A percentile compares a stretch with the other conserved stretches of the same genome.
These are phyloP conservation scores for Botryotinia convoluta DNA, from an alignment of 2,329 filamentous ascomycete genomes.

Conservation along the genomic window DNA sequence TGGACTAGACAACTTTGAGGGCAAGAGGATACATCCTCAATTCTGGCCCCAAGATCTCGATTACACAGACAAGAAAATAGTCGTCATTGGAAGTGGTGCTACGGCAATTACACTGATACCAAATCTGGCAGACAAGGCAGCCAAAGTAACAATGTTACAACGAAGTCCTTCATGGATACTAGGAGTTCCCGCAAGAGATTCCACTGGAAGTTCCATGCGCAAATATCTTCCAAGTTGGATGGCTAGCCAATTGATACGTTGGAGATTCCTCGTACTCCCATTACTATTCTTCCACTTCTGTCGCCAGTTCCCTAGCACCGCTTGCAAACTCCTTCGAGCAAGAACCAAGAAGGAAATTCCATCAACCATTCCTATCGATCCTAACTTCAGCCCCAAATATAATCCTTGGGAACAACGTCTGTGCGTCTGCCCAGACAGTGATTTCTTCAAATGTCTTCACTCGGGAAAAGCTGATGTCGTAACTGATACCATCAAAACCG, in stretches of 20 bases:
- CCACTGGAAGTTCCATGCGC: slow-evolving; percentile 1
- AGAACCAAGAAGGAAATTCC: slow-evolving; percentile 53
- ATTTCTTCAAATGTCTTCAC: slow-evolving; percentile 53
- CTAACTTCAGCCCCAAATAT: slow-evolving; percentile 64
- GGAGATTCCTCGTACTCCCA: slow-evolving; percentile 49
- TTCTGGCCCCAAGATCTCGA: slow-evolving; percentile 70
- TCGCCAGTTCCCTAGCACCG: slow-evolving; percentile 49
- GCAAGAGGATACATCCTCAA: slow-evolving; percentile 64
- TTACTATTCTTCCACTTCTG: slow-evolving; percentile 51
- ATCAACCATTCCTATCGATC: slow-evolving; percentile 50
- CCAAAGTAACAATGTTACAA: slow-evolving; percentile 74
- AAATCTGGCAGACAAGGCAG: slow-evolving; percentile 60
- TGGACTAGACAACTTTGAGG: slow-evolving; percentile 58
- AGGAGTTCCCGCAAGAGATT: slow-evolving; percentile 38
- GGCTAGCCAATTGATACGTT: slow-evolving; percentile 43
- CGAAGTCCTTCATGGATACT: slow-evolving; percentile 70
- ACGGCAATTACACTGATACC: slow-evolving; percentile 77
- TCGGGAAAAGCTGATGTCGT: slow-evolving; percentile 47
- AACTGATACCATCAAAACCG: slow-evolving; percentile 52
- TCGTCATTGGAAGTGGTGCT: slow-evolving; percentile 52
- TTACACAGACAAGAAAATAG: slow-evolving; percentile 53
- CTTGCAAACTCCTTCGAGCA: slow-evolving; percentile 48
- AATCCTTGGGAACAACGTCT: slow-evolving; percentile 72
- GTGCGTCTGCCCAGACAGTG: slow-evolving; percentile 60
- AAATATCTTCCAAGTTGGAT: slow-evolving; percentile 45